Percentiles rank a stretch among this genome's conserved stretches.
phyloP scores from a whole-genome alignment of 192 early-diverging fungal genomes.

The Rhizoclosmatium globosum region DNA sequence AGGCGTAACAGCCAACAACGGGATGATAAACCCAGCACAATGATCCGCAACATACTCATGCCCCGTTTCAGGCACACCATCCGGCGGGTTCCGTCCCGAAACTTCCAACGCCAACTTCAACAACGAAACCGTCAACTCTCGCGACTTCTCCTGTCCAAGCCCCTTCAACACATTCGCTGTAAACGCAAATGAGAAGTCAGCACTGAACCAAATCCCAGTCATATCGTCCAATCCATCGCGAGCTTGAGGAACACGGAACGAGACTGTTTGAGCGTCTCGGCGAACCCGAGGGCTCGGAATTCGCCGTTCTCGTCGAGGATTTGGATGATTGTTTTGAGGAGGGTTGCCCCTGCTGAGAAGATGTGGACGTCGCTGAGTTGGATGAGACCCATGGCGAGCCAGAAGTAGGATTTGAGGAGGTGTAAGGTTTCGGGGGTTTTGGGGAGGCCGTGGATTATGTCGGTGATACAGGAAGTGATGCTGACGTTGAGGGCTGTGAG shows the following conservation, averaged over 20 bases:
- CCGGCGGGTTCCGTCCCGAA: constrained; percentile 26
- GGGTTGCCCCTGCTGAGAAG: constrained; percentile 74
- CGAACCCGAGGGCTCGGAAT: constrained; percentile 76
- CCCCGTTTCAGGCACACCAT: constrained; percentile 28
- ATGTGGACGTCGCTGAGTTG: constrained; percentile 86
- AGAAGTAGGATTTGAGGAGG: constrained; percentile 81
- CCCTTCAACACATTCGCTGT: constrained; percentile 84
- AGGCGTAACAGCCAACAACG: constrained; percentile 72
- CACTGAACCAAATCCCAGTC: constrained; percentile 83
- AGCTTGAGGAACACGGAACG: constrained; percentile 76
- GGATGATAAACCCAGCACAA: constrained; percentile 81
- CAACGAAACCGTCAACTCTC: constrained; percentile 74
- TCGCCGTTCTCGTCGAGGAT: constrained; percentile 74
- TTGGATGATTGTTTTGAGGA: constrained; percentile 77
- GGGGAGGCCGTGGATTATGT: constrained; percentile 76
- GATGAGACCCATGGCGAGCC: constrained; percentile 87
- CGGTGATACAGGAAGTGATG: constrained; percentile 89
- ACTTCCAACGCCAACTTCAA: constrained; percentile 77
- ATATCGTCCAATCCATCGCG: constrained; percentile 75
- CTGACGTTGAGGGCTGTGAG: constrained; percentile 76
- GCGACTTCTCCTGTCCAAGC: constrained; percentile 77
- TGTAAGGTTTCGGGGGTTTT: background rate
- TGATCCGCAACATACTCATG: constrained; percentile 64
- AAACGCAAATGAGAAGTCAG: constrained; percentile 88
- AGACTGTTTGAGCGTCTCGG: constrained; percentile 75